Base-by-base conservation (phyloP, 2,329 filamentous ascomycete species). In the Cytospora mali region DNA sequence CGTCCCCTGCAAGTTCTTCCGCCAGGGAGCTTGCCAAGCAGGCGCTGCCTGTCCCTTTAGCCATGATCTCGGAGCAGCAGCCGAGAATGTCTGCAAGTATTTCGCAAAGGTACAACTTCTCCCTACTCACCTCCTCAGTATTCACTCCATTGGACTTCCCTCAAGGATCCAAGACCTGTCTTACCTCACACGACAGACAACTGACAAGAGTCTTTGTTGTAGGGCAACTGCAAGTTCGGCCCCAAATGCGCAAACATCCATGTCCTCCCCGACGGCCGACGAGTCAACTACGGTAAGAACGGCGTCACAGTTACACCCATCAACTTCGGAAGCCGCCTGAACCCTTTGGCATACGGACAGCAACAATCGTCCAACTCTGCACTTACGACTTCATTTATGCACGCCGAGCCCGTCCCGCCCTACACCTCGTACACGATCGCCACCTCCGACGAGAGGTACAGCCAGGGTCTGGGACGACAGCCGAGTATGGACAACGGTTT, bases 161-260 rank as follows among this genome's bases (percentile, higher is more conserved):
- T n/a, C 16, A 39, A 18, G 35, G 27, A 35, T 29, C 18, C 28
- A 18, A 29, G 48, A 48, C 6, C 49, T 6, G 29, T 51, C 28
- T 18, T 28, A 18, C 23, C 31, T 18, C 39, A n/a, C 55, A 60
- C 52, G 25, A 18, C 63, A 65, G 48, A 14, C 28, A 18, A 28
- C 25, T 52, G 58, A 62, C 31, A 27, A 25, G 51, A 51, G 21
- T 31, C 49, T 35, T 51, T 57, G 61, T 58, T 57, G 62, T 58
- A 97, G 92, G 95, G 95, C 69, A 97, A 97, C 78, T 99, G 95
- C 87, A 98, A 98, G 77, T 99, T 98, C 75, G 95, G 95, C 66
- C 91, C 92, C 67, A 98, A 98, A 78, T 99, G 95, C 81, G 94
- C 94, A 72, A 92, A 98, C 73, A 92, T 96, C 68, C 95, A 99